Percentiles rank a stretch among this genome's conserved stretches.
These are phyloP conservation scores for Aaosphaeria pasadenensis DNA, from an alignment of 2,329 filamentous ascomycete genomes.

Conservation along the genomic window DNA sequence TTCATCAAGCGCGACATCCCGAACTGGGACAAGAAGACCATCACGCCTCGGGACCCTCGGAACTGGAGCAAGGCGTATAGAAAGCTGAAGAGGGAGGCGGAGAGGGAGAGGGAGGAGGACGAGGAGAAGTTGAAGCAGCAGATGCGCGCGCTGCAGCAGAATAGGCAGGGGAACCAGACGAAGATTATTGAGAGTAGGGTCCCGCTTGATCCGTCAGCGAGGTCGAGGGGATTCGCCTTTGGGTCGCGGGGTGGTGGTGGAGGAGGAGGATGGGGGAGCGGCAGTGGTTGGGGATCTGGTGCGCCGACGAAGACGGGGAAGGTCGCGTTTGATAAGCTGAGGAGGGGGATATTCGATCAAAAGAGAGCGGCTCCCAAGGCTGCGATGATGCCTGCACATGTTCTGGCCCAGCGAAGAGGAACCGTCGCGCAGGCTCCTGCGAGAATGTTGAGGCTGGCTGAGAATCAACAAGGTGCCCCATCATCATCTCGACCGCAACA, in stretches of 20 bases:
- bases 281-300: conserved; percentile 16
- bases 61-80: conserved; percentile 78
- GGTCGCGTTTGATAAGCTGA: conserved; percentile 32
- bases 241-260: conserved; percentile 4
- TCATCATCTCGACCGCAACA: conserved; percentile 18
- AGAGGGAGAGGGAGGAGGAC: conserved; percentile 31
- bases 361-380: conserved; percentile 29
- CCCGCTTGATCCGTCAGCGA: conserved; percentile 15
- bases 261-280: conserved; percentile 8
- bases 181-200: conserved; percentile 23
- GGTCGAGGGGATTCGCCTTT: conserved; percentile 4
- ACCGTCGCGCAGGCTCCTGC: conserved; percentile 25
- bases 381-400: conserved; percentile 23
- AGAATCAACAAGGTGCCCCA: conserved; percentile 11
- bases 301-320: conserved; percentile 34
- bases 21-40: conserved; percentile 60
- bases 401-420: conserved; percentile 21
- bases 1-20: conserved; percentile 79
- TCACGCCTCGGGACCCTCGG: conserved; percentile 60
- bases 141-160: conserved; percentile 29
- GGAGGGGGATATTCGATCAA: conserved; percentile 30
- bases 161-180: conserved; percentile 27
- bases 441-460: conserved; percentile 28
- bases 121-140: conserved; percentile 28
- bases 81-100: conserved; percentile 41